Conservation (phyloP, 495 filamentous ascomycete species). For the Barbatosphaeria neglecta region DNA sequence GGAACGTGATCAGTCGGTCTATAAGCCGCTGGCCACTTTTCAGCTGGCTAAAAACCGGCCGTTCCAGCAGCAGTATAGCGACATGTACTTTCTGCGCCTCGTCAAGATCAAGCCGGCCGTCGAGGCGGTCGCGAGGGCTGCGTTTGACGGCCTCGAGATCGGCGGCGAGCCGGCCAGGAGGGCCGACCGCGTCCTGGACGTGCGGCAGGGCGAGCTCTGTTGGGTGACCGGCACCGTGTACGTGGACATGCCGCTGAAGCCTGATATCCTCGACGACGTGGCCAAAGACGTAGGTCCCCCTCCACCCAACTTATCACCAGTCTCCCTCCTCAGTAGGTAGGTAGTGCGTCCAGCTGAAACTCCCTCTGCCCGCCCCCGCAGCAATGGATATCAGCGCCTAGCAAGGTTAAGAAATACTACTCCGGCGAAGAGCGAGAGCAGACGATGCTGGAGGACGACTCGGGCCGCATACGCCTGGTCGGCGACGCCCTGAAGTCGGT, state of each 20-base stretch:
- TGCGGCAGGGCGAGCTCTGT: constrained; percentile 88
- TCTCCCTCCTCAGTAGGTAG: constrained; percentile 1
- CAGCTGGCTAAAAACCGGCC: constrained; percentile 57
- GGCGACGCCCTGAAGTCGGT: constrained; percentile 52
- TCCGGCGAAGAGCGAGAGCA: constrained; percentile 47
- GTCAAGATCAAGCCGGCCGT: constrained; percentile 77
- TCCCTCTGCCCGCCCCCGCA: too few species aligned
- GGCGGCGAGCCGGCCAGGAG: constrained; percentile 60
- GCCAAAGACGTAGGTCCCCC: constrained; percentile 63
- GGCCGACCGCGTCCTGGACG: constrained; percentile 84
- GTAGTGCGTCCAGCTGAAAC: too few species aligned
- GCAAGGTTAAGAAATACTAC: constrained; percentile 65
- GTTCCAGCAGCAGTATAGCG: constrained; percentile 91
- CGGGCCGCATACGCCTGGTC: constrained; percentile 73
- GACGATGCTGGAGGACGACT: constrained; percentile 91
- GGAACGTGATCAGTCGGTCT: constrained; percentile 45
- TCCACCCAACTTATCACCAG: not conserved
- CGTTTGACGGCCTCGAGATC: constrained; percentile 72
- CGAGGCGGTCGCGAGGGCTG: constrained; percentile 56
- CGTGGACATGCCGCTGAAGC: constrained; percentile 94
- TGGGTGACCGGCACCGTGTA: constrained; percentile 94
- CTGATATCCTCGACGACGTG: constrained; percentile 91
- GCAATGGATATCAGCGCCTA: constrained; percentile 80
- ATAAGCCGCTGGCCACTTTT: constrained; percentile 67
- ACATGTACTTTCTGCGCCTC: constrained; percentile 92